Percentiles rank a stretch among this genome's conserved stretches.
These are phyloP conservation scores for Dryas alaskensis DNA, from an alignment of 306 rosid genomes.

Conservation along the genomic window DNA sequence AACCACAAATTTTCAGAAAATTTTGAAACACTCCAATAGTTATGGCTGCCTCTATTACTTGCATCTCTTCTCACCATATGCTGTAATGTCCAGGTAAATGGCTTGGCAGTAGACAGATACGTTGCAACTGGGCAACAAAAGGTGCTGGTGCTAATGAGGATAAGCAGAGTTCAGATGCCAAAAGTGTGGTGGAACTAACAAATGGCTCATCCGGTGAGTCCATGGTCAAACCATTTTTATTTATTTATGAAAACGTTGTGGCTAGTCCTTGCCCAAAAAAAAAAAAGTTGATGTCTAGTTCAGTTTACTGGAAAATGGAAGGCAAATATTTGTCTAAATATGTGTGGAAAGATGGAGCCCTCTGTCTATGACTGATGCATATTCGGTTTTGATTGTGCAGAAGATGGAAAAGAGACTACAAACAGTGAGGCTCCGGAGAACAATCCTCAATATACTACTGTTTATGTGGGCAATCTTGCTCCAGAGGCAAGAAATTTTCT, in stretches of 20 bases:
- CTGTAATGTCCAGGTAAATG: constrained; percentile 65
- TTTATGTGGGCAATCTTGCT: constrained; percentile 93
- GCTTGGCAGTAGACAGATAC: constrained; percentile 97
- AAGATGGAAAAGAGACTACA: constrained; percentile 80
- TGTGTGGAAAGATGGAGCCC: background rate
- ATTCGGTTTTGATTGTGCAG: constrained; percentile 43
- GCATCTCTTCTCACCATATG: background rate
- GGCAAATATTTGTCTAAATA: background rate
- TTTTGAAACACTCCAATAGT: too few relatives aligned
- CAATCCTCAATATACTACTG: constrained; percentile 93
- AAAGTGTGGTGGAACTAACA: constrained; percentile 85
- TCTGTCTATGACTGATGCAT: background rate
- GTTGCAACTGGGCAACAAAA: constrained; percentile 98
- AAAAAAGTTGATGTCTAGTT: background rate
- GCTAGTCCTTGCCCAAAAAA: background rate
- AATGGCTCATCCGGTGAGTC: constrained; percentile 85
- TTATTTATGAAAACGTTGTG: background rate
- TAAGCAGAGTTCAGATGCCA: constrained; percentile 70
- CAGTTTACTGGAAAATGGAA: background rate
- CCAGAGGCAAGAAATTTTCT: constrained; percentile 60
- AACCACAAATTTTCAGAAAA: background rate
- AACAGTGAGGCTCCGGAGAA: constrained; percentile 87
- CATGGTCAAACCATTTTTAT: background rate
- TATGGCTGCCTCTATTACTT: background rate
- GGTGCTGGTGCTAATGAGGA: constrained; percentile 84